Conservation (phyloP, 2,329 filamentous ascomycete genomes). For the Diaporthe humulicola region DNA sequence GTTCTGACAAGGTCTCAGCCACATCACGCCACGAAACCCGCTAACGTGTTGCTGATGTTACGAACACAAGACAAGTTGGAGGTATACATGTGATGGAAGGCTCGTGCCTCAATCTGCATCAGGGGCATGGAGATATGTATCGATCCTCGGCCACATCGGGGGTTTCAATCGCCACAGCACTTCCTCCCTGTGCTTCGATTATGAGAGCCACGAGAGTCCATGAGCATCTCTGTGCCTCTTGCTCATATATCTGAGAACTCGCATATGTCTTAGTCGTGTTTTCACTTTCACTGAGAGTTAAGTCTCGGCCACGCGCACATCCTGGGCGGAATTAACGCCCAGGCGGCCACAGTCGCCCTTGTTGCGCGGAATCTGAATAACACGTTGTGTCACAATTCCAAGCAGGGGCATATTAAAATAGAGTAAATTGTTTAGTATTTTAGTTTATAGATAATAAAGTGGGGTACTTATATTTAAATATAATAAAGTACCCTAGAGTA, state of each 20-base stretch:
- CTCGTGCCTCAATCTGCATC: background rate
- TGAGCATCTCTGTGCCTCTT: background rate
- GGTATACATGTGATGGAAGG: background rate
- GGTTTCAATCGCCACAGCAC: background rate
- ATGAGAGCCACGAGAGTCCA: background rate
- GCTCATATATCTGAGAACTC: background rate
- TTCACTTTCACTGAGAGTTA: background rate
- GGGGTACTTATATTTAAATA: too few relatives aligned
- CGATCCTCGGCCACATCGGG: background rate
- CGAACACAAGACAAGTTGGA: background rate
- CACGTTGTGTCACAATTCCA: too few relatives aligned
- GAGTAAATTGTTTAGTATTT: too few relatives aligned
- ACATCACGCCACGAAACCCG: background rate
- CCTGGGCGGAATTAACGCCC: background rate
- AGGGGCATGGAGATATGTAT: background rate
- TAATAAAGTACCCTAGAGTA: too few relatives aligned
- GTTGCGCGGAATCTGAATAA: constrained; percentile 7
- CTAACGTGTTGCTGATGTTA: background rate
- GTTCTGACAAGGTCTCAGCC: constrained; percentile 7
- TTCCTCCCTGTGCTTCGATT: background rate
- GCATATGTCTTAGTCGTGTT: constrained; percentile 5
- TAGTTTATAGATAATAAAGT: too few relatives aligned
- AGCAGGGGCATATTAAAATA: too few relatives aligned
- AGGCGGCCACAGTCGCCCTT: background rate
- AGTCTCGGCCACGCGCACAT: background rate